Evolutionary conservation across 495 filamentous ascomycete species (phyloP), one percentile per base, ranked within the genome.

Genomic region (Staphylotrichum longicolle): DNA sequence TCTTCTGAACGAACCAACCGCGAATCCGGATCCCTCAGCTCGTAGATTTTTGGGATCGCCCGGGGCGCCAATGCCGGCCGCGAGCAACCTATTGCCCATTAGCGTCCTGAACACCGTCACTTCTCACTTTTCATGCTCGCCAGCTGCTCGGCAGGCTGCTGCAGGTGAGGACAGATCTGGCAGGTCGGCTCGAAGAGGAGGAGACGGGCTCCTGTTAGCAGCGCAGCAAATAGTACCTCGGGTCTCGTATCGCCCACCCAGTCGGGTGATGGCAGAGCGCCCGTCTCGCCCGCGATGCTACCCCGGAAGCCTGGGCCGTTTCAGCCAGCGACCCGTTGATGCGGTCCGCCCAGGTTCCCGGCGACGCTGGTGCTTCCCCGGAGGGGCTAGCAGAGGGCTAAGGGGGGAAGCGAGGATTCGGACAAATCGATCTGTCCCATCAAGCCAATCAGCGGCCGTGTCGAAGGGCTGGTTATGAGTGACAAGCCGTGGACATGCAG

Each of bases 141-240:
- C 20, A 33, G 32, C 34, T 35, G 34, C 45, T 39, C 44, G 32
- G 32, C 34, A 27, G 12, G 5, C 45, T 59, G 57, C 57, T 59
- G 57, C 57, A 63, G 54, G 39, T 45, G 39, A 58, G 15, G 37
- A 39, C 47, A 52, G 54, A 58, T 63, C 33, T 51, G 41, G 54
- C 40, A 51, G 57, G 55, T 48, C 33, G 8, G 27, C 32, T 46
- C 44, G 8, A 20, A 12, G 6, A 41, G 39, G 35, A 1, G 6
- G 10, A 41, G 5, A 27, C 51, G 8, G 51, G 33, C 41, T 40
- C 12, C 7, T 37, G 14, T 12, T 9, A 55, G 39, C 40, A 44
- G 39, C 53, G 39, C 27, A 15, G 20, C 52, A 55, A 33, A 55
- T 14, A 5, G 15, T 55, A 11, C 1, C 53, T 20, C 37, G 6